Evolutionary conservation across 768 basidiomycete genomes (phyloP), one percentile per base, ranked within the genome.

Genomic region (Pleurotus sapidus): DNA sequence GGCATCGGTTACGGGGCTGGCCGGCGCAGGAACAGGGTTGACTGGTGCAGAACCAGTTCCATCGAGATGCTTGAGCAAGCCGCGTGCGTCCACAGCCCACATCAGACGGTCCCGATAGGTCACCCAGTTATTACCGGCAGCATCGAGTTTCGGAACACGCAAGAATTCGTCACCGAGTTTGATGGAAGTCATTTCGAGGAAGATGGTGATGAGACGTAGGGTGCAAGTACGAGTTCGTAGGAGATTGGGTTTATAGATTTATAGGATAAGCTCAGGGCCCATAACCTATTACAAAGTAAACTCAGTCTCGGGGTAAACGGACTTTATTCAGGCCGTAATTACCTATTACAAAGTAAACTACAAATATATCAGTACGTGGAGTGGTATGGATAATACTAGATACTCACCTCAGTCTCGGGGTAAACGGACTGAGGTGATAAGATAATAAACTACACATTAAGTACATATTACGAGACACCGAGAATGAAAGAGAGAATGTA

Each of bases 141-240:
- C 42, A 20, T 43, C 20, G 5, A 43, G 42, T 20, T 43, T 43
- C 42, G 42, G 42, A 20, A 43, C 42, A n/a, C 20, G 42, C 15
- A 43, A 43, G 42, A 43, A 43, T n/a, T n/a, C 15, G 42, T 43
- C 42, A 20, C 42, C 42, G 20, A 43, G 42, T 43, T 43, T 43
- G n/a, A 43, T 43, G 14, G 42, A 43, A 15, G 42, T 43, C 15
- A 18, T 43, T 43, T 43, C 14, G 42, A 43, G 7, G 39, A 49
- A 45, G 60, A 57, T 4, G 55, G 61, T 12, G 46, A 42, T 18
- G 58, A 53, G 3, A 38, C 58, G 38, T 18, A 49, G 42, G 42
- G 27, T 25, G 57, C 11, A 50, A 53, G 58, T 62, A 18, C 14
- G 55, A 57, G 24, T 17, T 9, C 40, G 3, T 24, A 37, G 27